phyloP scores from a whole-genome alignment of 2,329 filamentous ascomycete genomes.

The Ophiostoma perfectum region DNA sequence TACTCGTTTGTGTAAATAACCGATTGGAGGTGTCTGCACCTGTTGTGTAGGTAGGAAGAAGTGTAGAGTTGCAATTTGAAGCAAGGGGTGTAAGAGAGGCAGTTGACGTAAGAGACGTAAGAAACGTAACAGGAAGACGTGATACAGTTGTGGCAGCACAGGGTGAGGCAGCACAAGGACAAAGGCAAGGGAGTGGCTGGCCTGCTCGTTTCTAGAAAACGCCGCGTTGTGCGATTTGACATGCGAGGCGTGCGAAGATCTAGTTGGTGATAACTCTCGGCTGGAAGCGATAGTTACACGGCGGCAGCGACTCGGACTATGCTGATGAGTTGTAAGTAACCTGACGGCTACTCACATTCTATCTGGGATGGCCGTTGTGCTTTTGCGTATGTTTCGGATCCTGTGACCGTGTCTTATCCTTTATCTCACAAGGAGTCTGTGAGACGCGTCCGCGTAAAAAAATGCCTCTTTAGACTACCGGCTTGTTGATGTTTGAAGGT shows the following conservation, averaged over 20 bases:
- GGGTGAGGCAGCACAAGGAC: slow-evolving; percentile 16
- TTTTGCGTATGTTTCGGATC: not conserved
- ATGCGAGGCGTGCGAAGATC: slow-evolving; percentile 19
- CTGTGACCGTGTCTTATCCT: not conserved
- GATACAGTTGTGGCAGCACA: slow-evolving; percentile 13
- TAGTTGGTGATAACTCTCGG: slow-evolving; percentile 20
- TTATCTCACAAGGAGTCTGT: not conserved
- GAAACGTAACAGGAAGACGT: not conserved
- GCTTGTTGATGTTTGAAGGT: no score
- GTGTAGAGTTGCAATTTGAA: no score
- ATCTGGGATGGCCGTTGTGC: not conserved
- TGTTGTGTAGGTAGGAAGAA: not conserved
- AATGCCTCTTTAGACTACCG: not conserved
- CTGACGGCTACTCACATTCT: not conserved
- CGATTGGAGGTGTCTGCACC: slow-evolving; percentile 7
- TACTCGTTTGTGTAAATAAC: slow-evolving; percentile 18
- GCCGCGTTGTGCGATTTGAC: slow-evolving; percentile 19
- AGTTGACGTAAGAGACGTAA: not conserved
- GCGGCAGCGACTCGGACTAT: slow-evolving; percentile 5
- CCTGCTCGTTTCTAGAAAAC: slow-evolving; percentile 14
- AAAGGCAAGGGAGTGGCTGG: slow-evolving; percentile 14
- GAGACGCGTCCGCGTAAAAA: not conserved
- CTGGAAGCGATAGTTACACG: slow-evolving; percentile 20
- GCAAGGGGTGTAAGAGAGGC: not conserved
- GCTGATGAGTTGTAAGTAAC: not conserved